A percentile compares a stretch with the other conserved stretches of the same genome.
These are phyloP conservation scores for Blastobotrys capitulatus DNA, from an alignment of 1,139 yeast genomes.

Conservation along the genomic window DNA sequence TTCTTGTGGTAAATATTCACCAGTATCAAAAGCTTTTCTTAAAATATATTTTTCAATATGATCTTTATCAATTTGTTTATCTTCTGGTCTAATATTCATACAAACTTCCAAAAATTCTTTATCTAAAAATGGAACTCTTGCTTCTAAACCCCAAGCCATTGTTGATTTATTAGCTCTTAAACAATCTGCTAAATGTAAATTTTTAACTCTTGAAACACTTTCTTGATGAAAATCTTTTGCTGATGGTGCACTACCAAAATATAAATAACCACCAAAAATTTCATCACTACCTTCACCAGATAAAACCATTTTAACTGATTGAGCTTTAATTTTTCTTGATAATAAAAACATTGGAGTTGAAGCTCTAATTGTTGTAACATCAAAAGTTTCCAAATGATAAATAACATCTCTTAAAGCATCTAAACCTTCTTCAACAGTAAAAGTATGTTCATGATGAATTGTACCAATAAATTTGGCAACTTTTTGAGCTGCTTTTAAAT, in stretches of 20 bases:
- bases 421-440: slow-evolving; percentile 92
- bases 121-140: slow-evolving; percentile 98
- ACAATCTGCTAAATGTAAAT: slow-evolving; percentile 96
- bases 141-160: slow-evolving; percentile 99
- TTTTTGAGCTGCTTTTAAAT: slow-evolving; percentile 90
- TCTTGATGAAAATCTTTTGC: slow-evolving; percentile 91
- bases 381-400: slow-evolving; percentile 93
- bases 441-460: slow-evolving; percentile 95
- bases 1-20: slow-evolving; percentile 86
- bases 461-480: slow-evolving; percentile 92
- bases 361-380: slow-evolving; percentile 97
- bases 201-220: slow-evolving; percentile 92
- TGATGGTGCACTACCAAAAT: slow-evolving; percentile 94
- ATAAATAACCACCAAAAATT: slow-evolving; percentile 96
- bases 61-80: slow-evolving; percentile 62
- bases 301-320: slow-evolving; percentile 98
- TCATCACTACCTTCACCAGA: slow-evolving; percentile 99
- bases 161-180: slow-evolving; percentile 98
- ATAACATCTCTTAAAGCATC: slow-evolving; percentile 95
- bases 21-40: slow-evolving; percentile 96
- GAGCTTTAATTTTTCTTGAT: slow-evolving; percentile 96
- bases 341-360: slow-evolving; percentile 98
- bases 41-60: slow-evolving; percentile 93
- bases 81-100: slow-evolving; percentile 92
- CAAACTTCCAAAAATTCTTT: slow-evolving; percentile 84